Evolutionary conservation across 805 yeast genomes (phyloP), one percentile per base, ranked within the genome.

Genomic region (Ogataea zsoltii): DNA sequence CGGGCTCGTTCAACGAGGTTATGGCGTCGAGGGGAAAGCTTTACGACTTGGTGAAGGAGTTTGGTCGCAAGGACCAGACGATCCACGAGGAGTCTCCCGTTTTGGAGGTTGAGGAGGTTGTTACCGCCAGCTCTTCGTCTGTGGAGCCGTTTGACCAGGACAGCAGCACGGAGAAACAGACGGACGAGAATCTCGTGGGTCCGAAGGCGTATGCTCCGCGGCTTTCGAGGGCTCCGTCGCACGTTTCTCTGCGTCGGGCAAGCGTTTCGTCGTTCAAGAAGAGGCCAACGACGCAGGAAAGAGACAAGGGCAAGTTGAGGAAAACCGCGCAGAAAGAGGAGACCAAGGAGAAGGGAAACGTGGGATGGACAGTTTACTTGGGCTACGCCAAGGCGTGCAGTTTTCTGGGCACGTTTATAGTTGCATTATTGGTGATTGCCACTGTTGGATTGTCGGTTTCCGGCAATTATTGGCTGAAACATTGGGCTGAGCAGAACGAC

Each of bases 331-430:
- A 74, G 59, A 71, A 73, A 33, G 71, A 64, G 12, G 85, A 80
- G 55, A 68, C 57, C n/a, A 71, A 77, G n/a, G 82, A 76, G 31
- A 74, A 70, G 33, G 91, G 90, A 2, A 73, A 74, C 32, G 88
- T 85, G 18, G 74, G 77, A 37, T 64, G 73, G 63, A 60, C 69
- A 1, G 80, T 80, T 2, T 83, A 83, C 51, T 46, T 65, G 32
- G 71, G 71, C 13, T 85, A 83, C 60, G 74, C 78, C 4, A 71
- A 74, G 47, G 85, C 90, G 0, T 83, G 88, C 62, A 77, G 82
- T 6, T 53, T 68, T 26, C 23, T 60, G 1, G 84, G 85, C 28
- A 75, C 75, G 19, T n/a, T 62, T n/a, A 42, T 70, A 1, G 55
- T 80, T 50, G 54, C 63, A 36, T 49, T 63, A 33, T 51, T 73